Base-by-base conservation (phyloP, 164 flowering plant genomes). In the Tetracentron sinense region DNA sequence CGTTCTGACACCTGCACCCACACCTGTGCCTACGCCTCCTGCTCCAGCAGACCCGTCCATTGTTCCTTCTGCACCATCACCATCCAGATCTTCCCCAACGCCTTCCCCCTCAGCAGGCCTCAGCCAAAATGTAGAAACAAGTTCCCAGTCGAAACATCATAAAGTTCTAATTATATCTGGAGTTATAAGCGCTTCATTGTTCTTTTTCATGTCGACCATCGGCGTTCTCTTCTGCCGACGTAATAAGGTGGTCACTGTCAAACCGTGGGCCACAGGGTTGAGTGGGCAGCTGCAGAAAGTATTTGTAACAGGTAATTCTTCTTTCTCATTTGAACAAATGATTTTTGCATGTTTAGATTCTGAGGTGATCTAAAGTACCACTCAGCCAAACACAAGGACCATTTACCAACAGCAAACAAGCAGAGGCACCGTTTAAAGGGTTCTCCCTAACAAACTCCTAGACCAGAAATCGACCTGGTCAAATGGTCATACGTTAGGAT, bases 271-370 rank as follows among this genome's bases (percentile, higher is more conserved):
- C 38, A 82, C 89, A 47, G 89, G 87, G 22, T 69, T 86, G 47
- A 86, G 92, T 67, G 89, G 89, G 65, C 89, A 84, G 76, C 82
- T 86, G 46, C 85, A 81, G 76, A 83, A 76, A 72, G 87, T 86
- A 63, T 81, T 86, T 66, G 75, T 83, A 14, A 58, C 86, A 74
- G 89, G 92, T 82, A 15, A 63, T 4, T 63, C 28, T 67, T 60
- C 58, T 56, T 42, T 35, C 60, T 49, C 61, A 23, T 21, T 23
- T 4, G 56, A 54, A 46, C 22, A 25, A 48, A n/a, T 12, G 26
- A 31, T 47, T 22, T 21, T 49, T 23, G 19, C n/a, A 25, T 33
- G n/a, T 47, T 11, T 48, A 33, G 30, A 30, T 56, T 53, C 16
- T 20, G 61, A 47, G 61, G 42, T 7, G 0, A 21, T 2, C 10